A percentile compares a stretch with the other conserved stretches of the same genome.
phyloP scores from a whole-genome alignment of 352 stramenopile genomes.

The Phytophthora ohioensis region DNA sequence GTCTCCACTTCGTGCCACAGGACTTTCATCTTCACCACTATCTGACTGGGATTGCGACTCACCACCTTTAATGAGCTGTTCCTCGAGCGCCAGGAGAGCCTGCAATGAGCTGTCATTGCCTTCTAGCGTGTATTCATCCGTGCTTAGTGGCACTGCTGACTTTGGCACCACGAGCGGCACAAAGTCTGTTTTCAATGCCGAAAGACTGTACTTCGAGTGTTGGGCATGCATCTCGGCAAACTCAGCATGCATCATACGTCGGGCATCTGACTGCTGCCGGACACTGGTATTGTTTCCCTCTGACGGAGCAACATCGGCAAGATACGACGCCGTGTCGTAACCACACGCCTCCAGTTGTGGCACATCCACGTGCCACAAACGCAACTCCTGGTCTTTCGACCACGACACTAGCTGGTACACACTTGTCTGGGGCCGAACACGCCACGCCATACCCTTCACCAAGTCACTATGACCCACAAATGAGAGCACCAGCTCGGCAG shows the following conservation, averaged over 20 bases:
- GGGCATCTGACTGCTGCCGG: conserved; percentile 25
- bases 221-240: conserved; percentile 43
- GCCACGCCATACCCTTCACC: conserved; percentile 76
- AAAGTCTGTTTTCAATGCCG: conserved; percentile 77
- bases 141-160: conserved; percentile 59
- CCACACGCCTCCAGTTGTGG: conserved; percentile 71
- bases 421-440: conserved; percentile 45
- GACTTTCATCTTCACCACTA: conserved; percentile 35
- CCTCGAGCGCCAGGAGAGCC: conserved; percentile 70
- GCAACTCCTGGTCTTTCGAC: conserved; percentile 83
- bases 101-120: conserved; percentile 57
- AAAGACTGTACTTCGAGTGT: conserved; percentile 76
- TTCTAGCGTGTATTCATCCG: conserved; percentile 72
- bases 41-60: conserved; percentile 28
- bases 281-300: conserved; percentile 31
- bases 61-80: conserved; percentile 69
- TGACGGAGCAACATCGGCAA: conserved; percentile 37
- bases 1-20: conserved; percentile 21
- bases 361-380: conserved; percentile 74
- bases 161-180: conserved; percentile 74
- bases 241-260: conserved; percentile 37
- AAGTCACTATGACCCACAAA: conserved; percentile 72
- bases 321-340: conserved; percentile 56
- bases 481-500: conserved; percentile 62
- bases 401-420: conserved; percentile 82